Evolutionary conservation across 2,329 filamentous ascomycete genomes (phyloP).

Genomic region (Cytospora paraplurivora): DNA sequence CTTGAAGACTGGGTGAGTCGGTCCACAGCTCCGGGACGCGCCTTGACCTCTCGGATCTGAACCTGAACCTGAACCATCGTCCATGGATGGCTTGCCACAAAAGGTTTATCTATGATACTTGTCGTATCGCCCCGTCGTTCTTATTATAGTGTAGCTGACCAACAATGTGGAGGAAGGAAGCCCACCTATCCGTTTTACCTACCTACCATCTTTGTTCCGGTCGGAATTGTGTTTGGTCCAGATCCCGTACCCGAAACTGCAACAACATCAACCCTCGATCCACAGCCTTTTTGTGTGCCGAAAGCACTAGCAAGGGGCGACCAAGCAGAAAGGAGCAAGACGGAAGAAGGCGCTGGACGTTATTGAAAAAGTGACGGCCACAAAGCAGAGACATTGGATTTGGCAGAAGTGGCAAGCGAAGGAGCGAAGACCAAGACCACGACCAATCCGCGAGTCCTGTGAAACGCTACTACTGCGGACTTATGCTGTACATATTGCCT

Average conservation of each 20-base stretch:
- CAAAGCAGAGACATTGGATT: constrained; percentile 18
- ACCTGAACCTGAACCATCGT: not conserved
- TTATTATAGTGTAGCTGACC: constrained; percentile 7
- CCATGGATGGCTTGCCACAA: not conserved
- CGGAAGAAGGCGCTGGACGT: constrained; percentile 15
- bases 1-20: not conserved
- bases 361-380: constrained; percentile 1
- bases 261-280: constrained; percentile 5
- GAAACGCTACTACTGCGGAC: constrained; percentile 20
- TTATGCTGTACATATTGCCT: constrained; percentile 15
- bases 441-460: constrained; percentile 10
- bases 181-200: not conserved
- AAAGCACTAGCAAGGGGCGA: constrained; percentile 11
- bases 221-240: not conserved
- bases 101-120: not conserved
- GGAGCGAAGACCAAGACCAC: constrained; percentile 17
- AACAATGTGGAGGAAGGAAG: not conserved
- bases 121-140: not conserved
- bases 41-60: not conserved
- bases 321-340: constrained; percentile 6
- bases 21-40: not conserved
- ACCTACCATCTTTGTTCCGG: not conserved
- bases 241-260: not conserved
- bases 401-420: constrained; percentile 15
- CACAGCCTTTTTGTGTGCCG: constrained; percentile 7